A percentile compares a stretch with the other conserved stretches of the same genome.
Evolutionary conservation across 257 asterid genomes (phyloP).

Genomic region (Solanum medicagineum): DNA sequence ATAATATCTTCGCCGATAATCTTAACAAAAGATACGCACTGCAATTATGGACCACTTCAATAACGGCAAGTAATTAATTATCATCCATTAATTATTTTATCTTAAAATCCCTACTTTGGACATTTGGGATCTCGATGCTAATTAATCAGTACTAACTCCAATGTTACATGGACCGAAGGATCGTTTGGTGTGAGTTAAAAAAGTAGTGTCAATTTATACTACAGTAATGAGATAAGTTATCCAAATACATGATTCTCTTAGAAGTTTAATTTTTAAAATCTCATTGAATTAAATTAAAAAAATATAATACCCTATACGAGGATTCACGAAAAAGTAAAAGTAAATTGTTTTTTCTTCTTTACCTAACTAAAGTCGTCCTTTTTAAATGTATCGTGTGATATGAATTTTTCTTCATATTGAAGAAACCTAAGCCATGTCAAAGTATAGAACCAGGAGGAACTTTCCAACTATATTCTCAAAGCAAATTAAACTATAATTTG

Average conservation of each 20-base stretch:
- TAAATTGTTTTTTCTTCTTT: neutral
- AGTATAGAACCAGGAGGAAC: neutral
- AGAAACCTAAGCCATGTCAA: neutral
- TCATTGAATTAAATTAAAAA: neutral
- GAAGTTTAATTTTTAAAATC: neutral
- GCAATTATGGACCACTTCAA: neutral
- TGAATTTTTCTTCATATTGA: neutral
- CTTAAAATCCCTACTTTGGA: neutral
- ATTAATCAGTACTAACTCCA: neutral
- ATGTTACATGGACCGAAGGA: neutral
- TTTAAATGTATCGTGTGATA: neutral
- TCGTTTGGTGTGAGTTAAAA: no score
- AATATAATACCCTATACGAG: no score
- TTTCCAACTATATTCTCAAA: neutral
- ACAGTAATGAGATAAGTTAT: no score
- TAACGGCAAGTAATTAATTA: neutral
- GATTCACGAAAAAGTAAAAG: neutral
- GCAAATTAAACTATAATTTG: neutral
- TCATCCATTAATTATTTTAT: neutral
- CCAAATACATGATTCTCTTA: no score
- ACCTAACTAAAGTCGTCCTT: neutral
- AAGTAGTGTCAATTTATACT: no score
- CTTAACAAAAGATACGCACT: neutral
- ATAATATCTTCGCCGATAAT: neutral
- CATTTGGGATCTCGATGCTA: slow-evolving; percentile 9